Percentiles rank a stretch among this genome's conserved stretches.
phyloP scores from a whole-genome alignment of 306 rosid species.

The Macrotyloma uniflorum region DNA sequence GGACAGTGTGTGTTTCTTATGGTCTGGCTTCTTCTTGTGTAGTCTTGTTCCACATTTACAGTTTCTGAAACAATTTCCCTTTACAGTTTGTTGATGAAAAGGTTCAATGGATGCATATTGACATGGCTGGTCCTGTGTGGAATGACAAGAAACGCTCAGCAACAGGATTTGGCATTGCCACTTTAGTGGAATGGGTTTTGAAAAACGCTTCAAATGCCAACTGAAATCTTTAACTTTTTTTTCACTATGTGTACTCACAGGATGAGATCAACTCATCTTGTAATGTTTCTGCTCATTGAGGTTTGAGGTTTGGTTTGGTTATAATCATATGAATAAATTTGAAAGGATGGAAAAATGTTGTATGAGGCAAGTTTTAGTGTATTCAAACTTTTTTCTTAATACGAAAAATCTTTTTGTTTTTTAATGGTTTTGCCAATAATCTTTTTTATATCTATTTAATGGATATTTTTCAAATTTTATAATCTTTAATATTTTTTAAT shows the following conservation, averaged over 20 bases:
- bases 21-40: neutral
- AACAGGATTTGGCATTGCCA: constrained; percentile 88
- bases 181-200: constrained; percentile 95
- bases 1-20: neutral
- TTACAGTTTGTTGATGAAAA: constrained; percentile 96
- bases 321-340: constrained; percentile 21
- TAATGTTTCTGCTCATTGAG: constrained; percentile 35
- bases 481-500: too few species aligned
- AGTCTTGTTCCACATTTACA: neutral
- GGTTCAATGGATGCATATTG: constrained; percentile 96
- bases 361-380: constrained; percentile 13
- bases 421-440: neutral
- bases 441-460: too few species aligned
- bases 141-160: constrained; percentile 76
- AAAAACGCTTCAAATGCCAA: constrained; percentile 60
- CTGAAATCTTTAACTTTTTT: constrained; percentile 14
- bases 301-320: neutral
- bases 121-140: constrained; percentile 93
- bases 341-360: constrained; percentile 15
- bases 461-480: too few species aligned
- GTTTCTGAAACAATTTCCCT: constrained; percentile 36
- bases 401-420: neutral
- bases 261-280: constrained; percentile 23
- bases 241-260: neutral
- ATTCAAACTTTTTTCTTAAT: constrained; percentile 16